Evolutionary conservation across 768 basidiomycete species (phyloP), one percentile per base, ranked within the genome.

Genomic region (Podaxis sp.): DNA sequence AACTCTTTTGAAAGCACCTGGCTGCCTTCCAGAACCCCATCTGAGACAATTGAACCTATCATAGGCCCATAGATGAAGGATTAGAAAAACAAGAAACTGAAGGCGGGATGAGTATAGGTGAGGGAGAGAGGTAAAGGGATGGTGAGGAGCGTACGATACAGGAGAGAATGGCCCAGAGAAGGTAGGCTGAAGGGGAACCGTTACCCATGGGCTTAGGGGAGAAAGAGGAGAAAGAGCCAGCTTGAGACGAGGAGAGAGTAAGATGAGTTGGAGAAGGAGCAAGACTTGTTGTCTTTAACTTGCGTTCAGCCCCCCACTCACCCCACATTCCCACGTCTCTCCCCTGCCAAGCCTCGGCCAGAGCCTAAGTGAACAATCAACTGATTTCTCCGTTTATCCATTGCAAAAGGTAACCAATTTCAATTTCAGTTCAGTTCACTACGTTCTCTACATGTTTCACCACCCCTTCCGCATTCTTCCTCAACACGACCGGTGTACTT

Each of bases 1-100:
- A 68, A 93, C 80, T 54, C 92, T 81, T 74, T 89, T 92, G 82
- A 93, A 93, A 11, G 91, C 85, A 59, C 91, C 91, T 59, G 88
- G 89, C 70, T 90, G 89, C 55, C 89, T 80, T 36, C 89, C 89
- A 13, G 85, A 79, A 69, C 84, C 79, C 89, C 90, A 91, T 71
- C 76, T 81, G 50, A 91, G 72, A 72, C 91, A 91, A 63, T 85
- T 79, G 72, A 91, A 89, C 61, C 74, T 79, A 74, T 93, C 91
- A 67, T 91, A 93, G 63, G 75, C 77, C 88, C 89, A 93, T n/a
- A 93, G 80, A 70, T 93, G 91, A 65, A 82, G 76, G 50, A 89
- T 66, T 58, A 91, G 79, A 70, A 90, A 90, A 48, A 74, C 66
- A 58, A 84, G 78, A 68, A 91, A 91, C 90, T 89, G 64, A n/a